A percentile compares a stretch with the other conserved stretches of the same genome.
These are phyloP conservation scores for Erysiphe pulchra DNA, from an alignment of 2,329 filamentous ascomycete species.

Conservation along the genomic window DNA sequence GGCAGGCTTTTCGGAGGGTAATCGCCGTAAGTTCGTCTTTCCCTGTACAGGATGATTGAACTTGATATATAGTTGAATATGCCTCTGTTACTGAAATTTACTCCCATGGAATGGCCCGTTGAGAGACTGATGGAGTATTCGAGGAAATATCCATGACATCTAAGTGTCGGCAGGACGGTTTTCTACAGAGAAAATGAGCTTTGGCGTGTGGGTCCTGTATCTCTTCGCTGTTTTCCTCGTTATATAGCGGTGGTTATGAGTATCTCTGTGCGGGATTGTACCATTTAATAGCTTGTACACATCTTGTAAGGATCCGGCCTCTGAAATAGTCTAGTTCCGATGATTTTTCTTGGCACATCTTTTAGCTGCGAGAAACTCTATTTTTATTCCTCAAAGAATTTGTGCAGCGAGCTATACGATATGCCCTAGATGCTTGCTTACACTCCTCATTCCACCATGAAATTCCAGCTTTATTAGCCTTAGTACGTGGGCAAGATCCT, in stretches of 20 bases:
- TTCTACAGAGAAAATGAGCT: background rate
- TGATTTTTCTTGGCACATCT: background rate
- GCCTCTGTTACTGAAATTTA: background rate
- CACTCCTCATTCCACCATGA: too few relatives aligned
- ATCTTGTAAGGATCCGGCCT: background rate
- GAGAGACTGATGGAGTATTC: background rate
- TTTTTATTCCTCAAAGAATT: background rate
- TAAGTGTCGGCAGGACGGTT: background rate
- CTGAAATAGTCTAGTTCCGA: background rate
- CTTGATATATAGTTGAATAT: background rate
- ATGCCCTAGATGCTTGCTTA: too few relatives aligned
- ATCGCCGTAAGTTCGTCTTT: background rate
- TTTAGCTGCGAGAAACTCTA: background rate
- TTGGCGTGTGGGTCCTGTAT: background rate
- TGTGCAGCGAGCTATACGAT: background rate
- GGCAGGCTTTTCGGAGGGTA: background rate
- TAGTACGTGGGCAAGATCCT: too few relatives aligned
- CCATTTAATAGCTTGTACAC: background rate
- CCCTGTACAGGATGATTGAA: background rate
- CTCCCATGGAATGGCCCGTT: background rate
- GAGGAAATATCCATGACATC: background rate
- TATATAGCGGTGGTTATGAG: background rate
- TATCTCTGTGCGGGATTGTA: background rate
- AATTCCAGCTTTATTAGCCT: too few relatives aligned
- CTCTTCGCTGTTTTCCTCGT: background rate